phyloP scores from a whole-genome alignment of 441 rosid genomes.

The Euphorbia schlechtendalii region DNA sequence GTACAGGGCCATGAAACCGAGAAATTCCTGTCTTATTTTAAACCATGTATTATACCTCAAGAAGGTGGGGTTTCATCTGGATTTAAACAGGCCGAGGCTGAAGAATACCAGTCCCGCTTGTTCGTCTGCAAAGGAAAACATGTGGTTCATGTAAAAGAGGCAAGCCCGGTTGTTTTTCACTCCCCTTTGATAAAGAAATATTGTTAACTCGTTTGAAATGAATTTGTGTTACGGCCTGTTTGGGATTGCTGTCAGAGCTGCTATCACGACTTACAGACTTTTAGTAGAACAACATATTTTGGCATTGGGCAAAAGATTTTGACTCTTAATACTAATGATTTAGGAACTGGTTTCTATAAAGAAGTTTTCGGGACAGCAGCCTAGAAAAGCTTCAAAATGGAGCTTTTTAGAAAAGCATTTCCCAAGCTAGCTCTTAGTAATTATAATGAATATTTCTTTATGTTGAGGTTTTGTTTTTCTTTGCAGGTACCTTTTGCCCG shows the following conservation, averaged over 20 bases:
- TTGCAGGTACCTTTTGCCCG: constrained; percentile 85
- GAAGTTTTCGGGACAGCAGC: too few relatives aligned
- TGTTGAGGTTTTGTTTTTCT: constrained; percentile 13
- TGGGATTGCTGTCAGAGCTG: too few relatives aligned
- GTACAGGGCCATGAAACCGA: constrained; percentile 96
- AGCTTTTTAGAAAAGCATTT: too few relatives aligned
- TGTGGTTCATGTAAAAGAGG: constrained; percentile 95
- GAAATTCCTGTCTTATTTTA: constrained; percentile 88
- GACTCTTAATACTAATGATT: too few relatives aligned
- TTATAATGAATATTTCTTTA: neutral
- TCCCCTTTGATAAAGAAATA: too few relatives aligned
- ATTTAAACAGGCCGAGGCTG: constrained; percentile 71
- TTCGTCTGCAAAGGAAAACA: constrained; percentile 94
- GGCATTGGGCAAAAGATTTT: too few relatives aligned
- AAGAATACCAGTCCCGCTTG: constrained; percentile 71
- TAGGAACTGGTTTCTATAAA: too few relatives aligned
- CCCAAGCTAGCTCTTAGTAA: too few relatives aligned
- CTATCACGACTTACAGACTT: too few relatives aligned
- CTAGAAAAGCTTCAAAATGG: too few relatives aligned
- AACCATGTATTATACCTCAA: constrained; percentile 93
- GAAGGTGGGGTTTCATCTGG: constrained; percentile 96
- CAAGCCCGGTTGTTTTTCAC: constrained; percentile 22
- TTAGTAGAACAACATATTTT: too few relatives aligned
- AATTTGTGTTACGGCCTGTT: constrained; percentile 16
- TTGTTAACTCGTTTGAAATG: too few relatives aligned